Base-by-base conservation (phyloP, 495 filamentous ascomycete species). In the Copromyces sp. region DNA sequence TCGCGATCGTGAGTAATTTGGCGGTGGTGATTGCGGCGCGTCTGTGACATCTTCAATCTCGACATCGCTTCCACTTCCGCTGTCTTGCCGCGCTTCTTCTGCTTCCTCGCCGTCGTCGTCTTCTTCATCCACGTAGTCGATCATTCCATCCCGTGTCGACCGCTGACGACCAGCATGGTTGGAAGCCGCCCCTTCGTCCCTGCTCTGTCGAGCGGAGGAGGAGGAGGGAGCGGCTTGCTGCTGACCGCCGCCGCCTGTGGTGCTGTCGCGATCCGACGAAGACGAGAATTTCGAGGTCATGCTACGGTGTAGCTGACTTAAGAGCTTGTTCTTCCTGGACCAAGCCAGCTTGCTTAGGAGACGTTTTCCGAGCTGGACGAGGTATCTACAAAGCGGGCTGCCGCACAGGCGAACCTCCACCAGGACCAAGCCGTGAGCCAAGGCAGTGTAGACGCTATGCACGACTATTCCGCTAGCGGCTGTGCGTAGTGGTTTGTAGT, bases 321-420 rank as follows among this genome's bases (percentile, higher is more conserved):
- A 14, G 14, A 61, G 24, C 53, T 61, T 61, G 53, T 61, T 61
- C 2, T 61, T 61, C 24, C 53, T 61, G 53, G 53, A 61, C 53
- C 53, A 61, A 61, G 29, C 53, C 53, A 61, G 53, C 53, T 61
- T 61, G 53, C 24, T 61, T 61, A 61, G 12, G 53, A 61, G 53
- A 32, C 24, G 24, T 8, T 61, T 32, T 16, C 53, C 16, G 71
- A 74, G 14, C 59, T 72, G 20, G 65, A 53, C 5, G 76, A 78
- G 44, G 69, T 72, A 39, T 68, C 71, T 29, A 37, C 68, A 12
- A 75, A 73, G 73, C 73, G 73, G n/a, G 39, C 71, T 4, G 71
- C 70, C 37, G 73, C 73, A 32, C 17, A 71, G 24, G 70, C 70
- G 8, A 75, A 68, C 24, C 53, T 61, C 24, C 24, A 61, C 53